Evolutionary conservation across 306 rosid species (phyloP), one percentile per base, ranked within the genome.

Genomic region (Neltuma alba): DNA sequence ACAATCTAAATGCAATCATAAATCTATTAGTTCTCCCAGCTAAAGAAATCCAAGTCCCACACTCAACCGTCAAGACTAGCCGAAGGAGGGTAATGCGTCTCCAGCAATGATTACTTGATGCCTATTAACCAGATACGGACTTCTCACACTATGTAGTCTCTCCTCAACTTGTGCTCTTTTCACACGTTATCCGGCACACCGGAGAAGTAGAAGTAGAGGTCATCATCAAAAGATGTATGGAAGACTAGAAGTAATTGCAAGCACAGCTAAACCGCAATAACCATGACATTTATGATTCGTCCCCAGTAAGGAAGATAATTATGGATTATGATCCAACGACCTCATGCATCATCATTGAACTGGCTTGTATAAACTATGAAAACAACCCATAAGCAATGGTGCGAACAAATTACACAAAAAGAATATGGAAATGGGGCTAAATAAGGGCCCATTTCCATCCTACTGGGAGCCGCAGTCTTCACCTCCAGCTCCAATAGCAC

Each of bases 341-440:
- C 25, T 12, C 0, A 73, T 27, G 40, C 27, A 40, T 8, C 60
- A 25, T 25, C 41, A 18, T 75, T 40, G 64, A 14, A 58, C 70
- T 20, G 55, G 52, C 76, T 57, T 44, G 61, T 60, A 81, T 58
- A 81, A 81, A 67, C 45, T 75, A 55, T 37, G 69, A 33, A 77
- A 76, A 58, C 68, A 78, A 31, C 33, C 52, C 44, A 73, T 70
- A 55, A 58, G 72, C 61, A 74, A 45, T 70, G 16, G 37, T 58
- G 50, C 45, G 65, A 72, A 40, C 1, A 48, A 68, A 61, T 74
- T 4, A 82, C 37, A 25, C 37, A 25, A 18, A 64, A 84, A 76
- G 76, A 80, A 81, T 63, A 72, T 42, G 28, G 63, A 76, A 82
- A 76, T 82, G 63, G 77, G 84, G 75, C 86, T 36, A 30, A 79